Evolutionary conservation across 345 rosid species (phyloP).

Genomic region (Syzygium aromaticum): DNA sequence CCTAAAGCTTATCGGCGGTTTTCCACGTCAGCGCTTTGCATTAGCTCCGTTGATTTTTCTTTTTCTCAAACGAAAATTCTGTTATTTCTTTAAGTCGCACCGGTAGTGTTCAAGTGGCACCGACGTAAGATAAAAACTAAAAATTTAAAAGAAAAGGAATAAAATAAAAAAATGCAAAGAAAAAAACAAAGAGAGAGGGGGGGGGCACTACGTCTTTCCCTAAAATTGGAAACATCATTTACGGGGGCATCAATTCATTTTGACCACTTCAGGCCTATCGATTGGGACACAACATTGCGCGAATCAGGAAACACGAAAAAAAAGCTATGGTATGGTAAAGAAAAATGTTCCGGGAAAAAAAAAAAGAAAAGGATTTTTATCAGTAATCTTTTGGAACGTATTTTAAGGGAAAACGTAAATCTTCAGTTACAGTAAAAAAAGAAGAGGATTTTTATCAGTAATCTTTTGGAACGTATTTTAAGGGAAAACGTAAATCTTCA

Average conservation of each 20-base stretch:
- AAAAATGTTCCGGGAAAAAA: background rate
- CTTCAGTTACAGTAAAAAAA: background rate
- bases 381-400: background rate
- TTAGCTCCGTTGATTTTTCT: background rate
- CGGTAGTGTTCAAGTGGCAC: background rate
- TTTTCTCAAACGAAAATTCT: accelerated
- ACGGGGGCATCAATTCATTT: too few species aligned
- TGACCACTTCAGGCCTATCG: background rate
- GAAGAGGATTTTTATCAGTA: background rate
- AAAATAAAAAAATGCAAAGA: too few species aligned
- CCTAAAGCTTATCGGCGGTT: background rate
- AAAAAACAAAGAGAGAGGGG: accelerated
- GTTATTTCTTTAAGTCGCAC: background rate
- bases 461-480: background rate
- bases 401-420: background rate
- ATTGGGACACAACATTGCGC: accelerated
- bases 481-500: background rate
- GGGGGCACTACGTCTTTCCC: too few species aligned
- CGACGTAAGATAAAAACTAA: too few species aligned
- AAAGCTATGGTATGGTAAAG: background rate
- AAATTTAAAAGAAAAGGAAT: too few species aligned
- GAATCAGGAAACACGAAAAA: background rate
- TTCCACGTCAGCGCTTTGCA: background rate
- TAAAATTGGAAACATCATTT: too few species aligned
- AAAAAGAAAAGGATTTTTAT: background rate